A percentile compares a stretch with the other conserved stretches of the same genome.
phyloP scores from a whole-genome alignment of 1,284 basidiomycete genomes.

The Amylostereum areolatum region DNA sequence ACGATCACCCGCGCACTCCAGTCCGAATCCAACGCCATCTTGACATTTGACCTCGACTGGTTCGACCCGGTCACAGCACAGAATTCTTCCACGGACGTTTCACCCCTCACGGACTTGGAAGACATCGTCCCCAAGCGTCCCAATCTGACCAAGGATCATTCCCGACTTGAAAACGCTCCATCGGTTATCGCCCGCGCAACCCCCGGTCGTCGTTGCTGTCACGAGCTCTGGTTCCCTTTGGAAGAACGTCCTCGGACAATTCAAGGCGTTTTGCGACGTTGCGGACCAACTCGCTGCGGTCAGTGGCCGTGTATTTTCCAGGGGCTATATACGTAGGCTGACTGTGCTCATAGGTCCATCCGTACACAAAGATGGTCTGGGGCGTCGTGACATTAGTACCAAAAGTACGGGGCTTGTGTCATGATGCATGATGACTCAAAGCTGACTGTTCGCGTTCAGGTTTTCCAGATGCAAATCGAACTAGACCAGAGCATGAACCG shows the following conservation, averaged over 20 bases:
- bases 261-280: conserved; percentile 1
- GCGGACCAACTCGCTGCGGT: conserved; percentile 1
- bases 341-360: conserved; percentile 11
- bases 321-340: neutral
- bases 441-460: too few relatives aligned
- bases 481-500: neutral
- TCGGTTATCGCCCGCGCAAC: neutral
- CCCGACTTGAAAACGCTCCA: neutral
- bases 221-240: neutral
- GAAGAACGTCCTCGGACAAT: neutral
- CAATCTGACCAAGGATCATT: neutral
- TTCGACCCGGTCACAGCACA: neutral
- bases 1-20: too few relatives aligned
- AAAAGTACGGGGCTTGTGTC: conserved; percentile 6
- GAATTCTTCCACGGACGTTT: neutral
- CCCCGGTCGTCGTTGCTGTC: neutral
- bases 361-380: conserved; percentile 15
- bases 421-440: neutral
- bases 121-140: neutral
- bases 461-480: conserved; percentile 4
- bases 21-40: too few relatives aligned
- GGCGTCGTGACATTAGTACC: conserved; percentile 8
- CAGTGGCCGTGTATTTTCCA: neutral
- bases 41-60: too few relatives aligned
- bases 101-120: neutral